A percentile compares a stretch with the other conserved stretches of the same genome.
Evolutionary conservation across 805 yeast genomes (phyloP).

Genomic region (Metschnikowia continentalis): DNA sequence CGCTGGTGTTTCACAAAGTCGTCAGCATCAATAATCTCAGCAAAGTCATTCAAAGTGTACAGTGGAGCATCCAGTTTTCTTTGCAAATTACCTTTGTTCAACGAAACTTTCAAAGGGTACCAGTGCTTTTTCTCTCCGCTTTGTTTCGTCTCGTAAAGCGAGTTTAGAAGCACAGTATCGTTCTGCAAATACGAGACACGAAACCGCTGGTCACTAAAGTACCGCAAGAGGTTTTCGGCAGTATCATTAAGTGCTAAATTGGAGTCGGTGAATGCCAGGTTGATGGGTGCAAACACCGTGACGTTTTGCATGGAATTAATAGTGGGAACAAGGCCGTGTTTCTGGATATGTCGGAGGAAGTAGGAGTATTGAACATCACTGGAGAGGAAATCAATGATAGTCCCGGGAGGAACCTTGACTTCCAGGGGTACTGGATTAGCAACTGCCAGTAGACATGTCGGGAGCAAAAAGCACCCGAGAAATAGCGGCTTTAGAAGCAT

Average conservation of each 20-base stretch:
- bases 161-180: slow-evolving; percentile 25
- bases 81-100: slow-evolving; percentile 14
- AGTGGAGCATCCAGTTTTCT: slow-evolving; percentile 22
- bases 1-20: slow-evolving; percentile 57
- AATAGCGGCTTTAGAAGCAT: neutral
- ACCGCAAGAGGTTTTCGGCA: slow-evolving; percentile 20
- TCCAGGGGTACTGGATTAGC: slow-evolving; percentile 9
- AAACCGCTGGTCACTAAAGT: slow-evolving; percentile 31
- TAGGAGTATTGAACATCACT: slow-evolving; percentile 62
- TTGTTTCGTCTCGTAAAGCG: slow-evolving; percentile 21
- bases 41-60: slow-evolving; percentile 39
- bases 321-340: slow-evolving; percentile 56
- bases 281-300: slow-evolving; percentile 77
- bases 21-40: slow-evolving; percentile 55
- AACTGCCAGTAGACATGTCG: slow-evolving; percentile 8
- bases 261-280: slow-evolving; percentile 58
- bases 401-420: slow-evolving; percentile 22
- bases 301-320: slow-evolving; percentile 58
- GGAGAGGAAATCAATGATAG: slow-evolving; percentile 69
- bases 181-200: slow-evolving; percentile 28
- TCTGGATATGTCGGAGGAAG: slow-evolving; percentile 58
- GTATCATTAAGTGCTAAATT: slow-evolving; percentile 18
- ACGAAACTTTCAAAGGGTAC: slow-evolving; percentile 17
- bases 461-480: slow-evolving; percentile 4
- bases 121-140: slow-evolving; percentile 1